A percentile compares a stretch with the other conserved stretches of the same genome.
These are phyloP conservation scores for Nemania abortiva DNA, from an alignment of 2,329 filamentous ascomycete genomes.

Conservation along the genomic window DNA sequence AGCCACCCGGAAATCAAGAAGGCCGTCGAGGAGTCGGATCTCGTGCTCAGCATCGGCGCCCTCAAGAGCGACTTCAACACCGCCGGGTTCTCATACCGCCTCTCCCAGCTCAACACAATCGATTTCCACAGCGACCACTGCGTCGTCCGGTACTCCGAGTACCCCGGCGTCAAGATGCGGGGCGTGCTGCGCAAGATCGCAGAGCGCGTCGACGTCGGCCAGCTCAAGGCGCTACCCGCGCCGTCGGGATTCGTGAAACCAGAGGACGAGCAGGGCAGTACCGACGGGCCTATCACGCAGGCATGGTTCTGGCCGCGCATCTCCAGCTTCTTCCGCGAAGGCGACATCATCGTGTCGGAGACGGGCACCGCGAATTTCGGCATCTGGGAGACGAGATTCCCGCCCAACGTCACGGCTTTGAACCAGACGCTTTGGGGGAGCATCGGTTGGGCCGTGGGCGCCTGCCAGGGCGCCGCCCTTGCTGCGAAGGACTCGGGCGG, in stretches of 20 bases:
- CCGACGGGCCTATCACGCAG: constrained; percentile 69
- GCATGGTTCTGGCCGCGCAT: constrained; percentile 83
- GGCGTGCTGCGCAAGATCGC: constrained; percentile 80
- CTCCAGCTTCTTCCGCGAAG: constrained; percentile 76
- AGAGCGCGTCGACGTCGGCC: constrained; percentile 66
- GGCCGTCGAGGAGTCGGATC: constrained; percentile 75
- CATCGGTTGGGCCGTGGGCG: constrained; percentile 71
- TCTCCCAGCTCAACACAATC: constrained; percentile 81
- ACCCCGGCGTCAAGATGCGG: constrained; percentile 81
- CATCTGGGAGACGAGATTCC: constrained; percentile 87
- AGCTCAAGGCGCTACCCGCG: constrained; percentile 67
- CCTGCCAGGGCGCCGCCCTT: constrained; percentile 74
- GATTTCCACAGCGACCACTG: constrained; percentile 82
- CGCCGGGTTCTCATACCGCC: constrained; percentile 83
- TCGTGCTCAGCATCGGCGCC: constrained; percentile 77
- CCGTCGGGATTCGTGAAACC: constrained; percentile 63
- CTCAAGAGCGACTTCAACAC: constrained; percentile 83
- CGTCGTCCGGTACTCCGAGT: constrained; percentile 81
- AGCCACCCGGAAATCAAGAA: constrained; percentile 74
- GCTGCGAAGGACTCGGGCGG: constrained; percentile 74
- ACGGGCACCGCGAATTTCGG: constrained; percentile 91
- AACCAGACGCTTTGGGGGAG: constrained; percentile 82
- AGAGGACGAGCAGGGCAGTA: constrained; percentile 53
- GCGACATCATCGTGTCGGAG: constrained; percentile 86
- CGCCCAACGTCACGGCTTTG: constrained; percentile 79